A percentile compares a stretch with the other conserved stretches of the same genome.
Conservation (phyloP, 768 basidiomycete species). For the Kwoniella dendrophila region DNA sequence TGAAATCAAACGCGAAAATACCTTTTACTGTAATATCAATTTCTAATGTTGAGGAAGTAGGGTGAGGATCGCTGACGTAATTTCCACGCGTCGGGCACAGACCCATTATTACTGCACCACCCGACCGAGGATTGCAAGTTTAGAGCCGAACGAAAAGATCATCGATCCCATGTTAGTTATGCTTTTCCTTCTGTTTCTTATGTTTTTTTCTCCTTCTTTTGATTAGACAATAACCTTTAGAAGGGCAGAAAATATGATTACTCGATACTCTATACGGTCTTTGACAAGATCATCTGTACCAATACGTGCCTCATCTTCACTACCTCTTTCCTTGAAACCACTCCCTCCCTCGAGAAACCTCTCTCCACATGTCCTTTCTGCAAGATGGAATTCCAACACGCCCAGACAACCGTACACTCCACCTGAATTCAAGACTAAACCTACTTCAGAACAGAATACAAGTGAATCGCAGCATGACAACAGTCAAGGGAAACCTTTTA, state of each 20-base stretch:
- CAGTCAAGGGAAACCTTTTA: conserved; percentile 19
- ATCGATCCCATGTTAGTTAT: neutral
- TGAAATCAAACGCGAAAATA: conserved; percentile 2
- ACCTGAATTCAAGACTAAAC: conserved; percentile 10
- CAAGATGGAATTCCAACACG: conserved; percentile 24
- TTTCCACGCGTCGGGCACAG: neutral
- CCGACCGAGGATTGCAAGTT: neutral
- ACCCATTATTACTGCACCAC: neutral
- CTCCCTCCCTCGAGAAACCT: neutral
- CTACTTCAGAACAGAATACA: conserved; percentile 1
- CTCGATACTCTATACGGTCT: conserved; percentile 13
- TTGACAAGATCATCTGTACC: neutral
- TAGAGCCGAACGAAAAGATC: conserved; percentile 4
- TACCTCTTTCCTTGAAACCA: neutral
- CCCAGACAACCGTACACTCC: conserved; percentile 14
- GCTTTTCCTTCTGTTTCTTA: neutral
- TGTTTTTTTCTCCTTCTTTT: neutral
- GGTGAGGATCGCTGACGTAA: no score
- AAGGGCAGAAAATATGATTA: conserved; percentile 17
- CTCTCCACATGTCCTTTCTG: neutral
- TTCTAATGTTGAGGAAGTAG: neutral
- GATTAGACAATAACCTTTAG: neutral
- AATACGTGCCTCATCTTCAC: neutral
- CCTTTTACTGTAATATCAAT: neutral
- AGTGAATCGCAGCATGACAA: neutral